Conservation (phyloP, 164 flowering plant species). For the Stephania cephalantha region DNA sequence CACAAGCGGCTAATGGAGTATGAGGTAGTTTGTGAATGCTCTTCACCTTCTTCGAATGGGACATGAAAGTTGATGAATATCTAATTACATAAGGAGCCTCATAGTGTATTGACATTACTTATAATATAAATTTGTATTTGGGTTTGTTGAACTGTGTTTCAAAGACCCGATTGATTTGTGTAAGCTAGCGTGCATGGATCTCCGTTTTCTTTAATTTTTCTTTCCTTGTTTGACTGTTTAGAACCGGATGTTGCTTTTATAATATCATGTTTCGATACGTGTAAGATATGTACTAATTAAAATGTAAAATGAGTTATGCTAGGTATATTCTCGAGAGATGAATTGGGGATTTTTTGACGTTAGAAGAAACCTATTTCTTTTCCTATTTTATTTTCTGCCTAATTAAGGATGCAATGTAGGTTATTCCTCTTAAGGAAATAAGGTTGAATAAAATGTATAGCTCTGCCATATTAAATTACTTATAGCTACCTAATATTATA, state of each 20-base stretch:
- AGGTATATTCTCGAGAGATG: too few relatives aligned
- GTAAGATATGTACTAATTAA: neutral
- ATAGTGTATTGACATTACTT: neutral
- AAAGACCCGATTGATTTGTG: neutral
- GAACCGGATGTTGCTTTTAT: neutral
- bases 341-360: too few relatives aligned
- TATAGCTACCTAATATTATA: too few relatives aligned
- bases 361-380: too few relatives aligned
- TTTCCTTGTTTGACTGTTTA: neutral
- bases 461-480: too few relatives aligned
- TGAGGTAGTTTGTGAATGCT: conserved; percentile 35
- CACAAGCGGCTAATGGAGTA: conserved; percentile 52
- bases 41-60: conserved; percentile 25
- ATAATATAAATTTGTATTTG: neutral
- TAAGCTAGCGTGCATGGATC: neutral
- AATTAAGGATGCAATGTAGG: too few relatives aligned
- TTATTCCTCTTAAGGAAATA: too few relatives aligned
- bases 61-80: neutral
- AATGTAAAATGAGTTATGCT: neutral
- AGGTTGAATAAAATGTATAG: too few relatives aligned
- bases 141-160: conserved; percentile 3
- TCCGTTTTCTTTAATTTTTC: neutral
- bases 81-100: too few relatives aligned
- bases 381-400: too few relatives aligned
- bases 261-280: neutral